Evolutionary conservation across 2,329 filamentous ascomycete genomes (phyloP), one percentile per base, ranked within the genome.

Genomic region (Ophiocordyceps australis): DNA sequence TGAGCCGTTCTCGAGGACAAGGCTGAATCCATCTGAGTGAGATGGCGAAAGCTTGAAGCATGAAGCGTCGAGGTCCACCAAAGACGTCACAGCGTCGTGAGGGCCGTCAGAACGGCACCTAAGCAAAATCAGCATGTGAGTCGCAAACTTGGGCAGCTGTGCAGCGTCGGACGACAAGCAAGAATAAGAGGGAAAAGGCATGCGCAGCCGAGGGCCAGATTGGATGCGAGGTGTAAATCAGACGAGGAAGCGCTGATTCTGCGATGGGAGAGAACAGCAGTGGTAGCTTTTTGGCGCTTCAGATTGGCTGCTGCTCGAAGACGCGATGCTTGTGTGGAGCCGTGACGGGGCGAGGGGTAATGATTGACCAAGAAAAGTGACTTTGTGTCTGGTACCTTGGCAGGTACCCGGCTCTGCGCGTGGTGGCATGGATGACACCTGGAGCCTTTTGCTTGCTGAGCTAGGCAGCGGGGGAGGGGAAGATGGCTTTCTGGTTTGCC

Each of bases 41-140:
- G 44, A 45, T 41, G 44, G 41, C 40, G 36, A 40, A 38, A 31
- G 32, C 37, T 40, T 37, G 41, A 40, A 41, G 46, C 41, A 46
- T 44, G 43, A 47, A 46, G 52, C 49, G 47, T 51, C 46, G 42
- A 54, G 52, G 52, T 58, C 50, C 51, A 52, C 50, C 51, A 52
- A 43, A 50, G 49, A 55, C 47, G 50, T 54, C 47, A 50, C 53
- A 57, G 55, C 57, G 55, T 59, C 54, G 56, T 54, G 54, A 56
- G 50, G 55, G 56, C 55, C 56, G 57, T 55, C 61, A 56, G 54
- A 52, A 54, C 58, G 54, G 54, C 55, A 51, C 49, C 55, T 58
- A 49, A 44, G 48, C 48, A 50, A 50, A 49, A 56, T 66, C 58
- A 66, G 64, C 64, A 69, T 69, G 57, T 64, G 60, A 58, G 42